Base-by-base conservation (phyloP, 495 filamentous ascomycete genomes). In the Barbatosphaeria neglecta region DNA sequence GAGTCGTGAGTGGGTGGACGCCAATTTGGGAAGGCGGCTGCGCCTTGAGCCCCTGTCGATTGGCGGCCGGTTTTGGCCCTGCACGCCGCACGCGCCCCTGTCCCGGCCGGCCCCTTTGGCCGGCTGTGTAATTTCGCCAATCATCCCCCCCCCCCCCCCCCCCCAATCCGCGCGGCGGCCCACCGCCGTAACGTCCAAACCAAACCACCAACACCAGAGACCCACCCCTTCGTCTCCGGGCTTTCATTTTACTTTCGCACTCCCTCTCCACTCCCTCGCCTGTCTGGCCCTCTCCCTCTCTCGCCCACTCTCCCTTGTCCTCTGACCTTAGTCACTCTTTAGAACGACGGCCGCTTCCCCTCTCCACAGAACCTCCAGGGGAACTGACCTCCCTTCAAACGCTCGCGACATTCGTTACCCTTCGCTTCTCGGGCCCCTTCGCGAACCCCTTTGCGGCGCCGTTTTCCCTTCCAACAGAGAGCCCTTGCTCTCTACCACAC, bases 401-500 rank as follows among this genome's bases (percentile, higher is more conserved):
- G 9, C 28, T 9, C 49, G 41, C 22, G 38, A 45, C 59, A 46
- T 41, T 61, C 59, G 48, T 55, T 64, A 56, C 41, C 40, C n/a
- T n/a, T n/a, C n/a, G n/a, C n/a, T n/a, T n/a, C n/a, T n/a, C n/a
- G n/a, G n/a, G n/a, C 37, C 47, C 35, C 18, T 35, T 22, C 44
- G 44, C 44, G 23, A 46, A 22, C 24, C 23, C 8, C 41, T 24
- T 16, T 24, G 27, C 19, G 35, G 27, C 18, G n/a, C 22, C 40
- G 17, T 40, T 41, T 60, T 42, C 67, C 62, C 59, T 61, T 60
- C 67, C 70, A 74, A 72, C 64, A 69, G 72, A 75, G 72, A 70
- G 68, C 64, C 53, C 49, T 25, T 27, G 45, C 69, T 74, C 72
- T 76, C 74, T 70, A 69, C 61, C 68, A 78, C 74, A 73, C 72